phyloP scores from a whole-genome alignment of 768 basidiomycete genomes.

The Tulasnella sp. region DNA sequence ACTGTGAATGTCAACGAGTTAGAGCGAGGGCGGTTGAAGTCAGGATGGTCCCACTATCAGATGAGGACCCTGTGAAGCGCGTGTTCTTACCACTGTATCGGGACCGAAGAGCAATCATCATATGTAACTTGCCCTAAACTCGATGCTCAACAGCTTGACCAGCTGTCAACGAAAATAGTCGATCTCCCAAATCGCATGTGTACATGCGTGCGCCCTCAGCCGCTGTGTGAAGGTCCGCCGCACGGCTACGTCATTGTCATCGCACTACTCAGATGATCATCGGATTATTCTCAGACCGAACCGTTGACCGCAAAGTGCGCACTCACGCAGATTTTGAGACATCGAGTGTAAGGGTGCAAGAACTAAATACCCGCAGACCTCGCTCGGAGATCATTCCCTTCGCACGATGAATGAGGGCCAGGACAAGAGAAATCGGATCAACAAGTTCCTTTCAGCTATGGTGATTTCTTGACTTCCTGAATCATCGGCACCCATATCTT shows the following conservation, averaged over 20 bases:
- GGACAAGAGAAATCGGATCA: slow-evolving; percentile 25
- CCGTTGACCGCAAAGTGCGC: slow-evolving; percentile 21
- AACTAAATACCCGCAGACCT: slow-evolving; percentile 22
- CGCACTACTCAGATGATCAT: slow-evolving; percentile 24
- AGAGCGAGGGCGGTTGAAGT: too few relatives aligned
- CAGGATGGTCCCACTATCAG: too few relatives aligned
- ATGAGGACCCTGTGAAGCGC: too few relatives aligned
- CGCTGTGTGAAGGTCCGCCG: too few relatives aligned
- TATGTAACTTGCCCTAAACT: too few relatives aligned
- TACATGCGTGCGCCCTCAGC: too few relatives aligned
- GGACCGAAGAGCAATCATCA: too few relatives aligned
- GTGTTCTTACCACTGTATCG: too few relatives aligned
- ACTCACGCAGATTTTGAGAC: slow-evolving; percentile 22
- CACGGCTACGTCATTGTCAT: slow-evolving; percentile 28
- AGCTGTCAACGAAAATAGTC: too few relatives aligned
- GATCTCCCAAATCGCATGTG: too few relatives aligned
- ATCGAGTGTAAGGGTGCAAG: neutral
- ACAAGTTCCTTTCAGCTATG: slow-evolving; percentile 25
- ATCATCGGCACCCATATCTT: slow-evolving; percentile 28
- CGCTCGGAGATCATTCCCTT: slow-evolving; percentile 27
- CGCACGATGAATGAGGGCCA: slow-evolving; percentile 26
- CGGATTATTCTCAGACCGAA: slow-evolving; percentile 5
- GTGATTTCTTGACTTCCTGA: slow-evolving; percentile 27
- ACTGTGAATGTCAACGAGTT: too few relatives aligned
- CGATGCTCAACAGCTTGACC: too few relatives aligned